Percentiles rank a stretch among this genome's conserved stretches.
Evolutionary conservation across 768 basidiomycete species (phyloP).

Genomic region (Lentinula lateritia): DNA sequence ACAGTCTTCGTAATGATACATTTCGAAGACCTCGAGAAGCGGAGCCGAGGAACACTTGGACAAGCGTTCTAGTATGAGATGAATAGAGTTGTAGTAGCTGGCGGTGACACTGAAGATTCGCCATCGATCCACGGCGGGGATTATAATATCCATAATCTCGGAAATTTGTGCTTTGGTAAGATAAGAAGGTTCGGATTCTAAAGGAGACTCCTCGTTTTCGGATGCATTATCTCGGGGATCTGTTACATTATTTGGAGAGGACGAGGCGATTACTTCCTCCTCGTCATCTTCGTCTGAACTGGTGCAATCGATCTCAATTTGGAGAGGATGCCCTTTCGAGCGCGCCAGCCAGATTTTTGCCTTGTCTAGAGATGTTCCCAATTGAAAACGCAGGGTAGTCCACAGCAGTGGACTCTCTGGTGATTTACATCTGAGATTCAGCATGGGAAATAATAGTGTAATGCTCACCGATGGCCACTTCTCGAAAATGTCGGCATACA

Average conservation of each 20-base stretch:
- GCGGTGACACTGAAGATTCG: conserved; percentile 21
- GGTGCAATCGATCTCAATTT: conserved; percentile 18
- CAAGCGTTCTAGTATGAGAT: conserved; percentile 18
- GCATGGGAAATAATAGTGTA: not conserved
- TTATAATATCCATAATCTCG: conserved; percentile 14
- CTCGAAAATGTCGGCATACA: conserved; percentile 37
- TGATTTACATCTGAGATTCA: not conserved
- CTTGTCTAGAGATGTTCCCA: conserved; percentile 18
- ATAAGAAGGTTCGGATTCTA: not conserved
- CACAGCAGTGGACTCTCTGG: conserved; percentile 30
- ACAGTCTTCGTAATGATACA: conserved; percentile 53
- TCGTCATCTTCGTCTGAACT: not conserved
- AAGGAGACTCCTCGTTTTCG: not conserved
- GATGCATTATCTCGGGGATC: not conserved
- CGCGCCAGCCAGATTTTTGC: conserved; percentile 23
- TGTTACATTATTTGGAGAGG: conserved; percentile 3
- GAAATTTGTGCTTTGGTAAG: conserved; percentile 1
- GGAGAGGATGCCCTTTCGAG: conserved; percentile 21
- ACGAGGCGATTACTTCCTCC: conserved; percentile 20
- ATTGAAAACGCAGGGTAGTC: conserved; percentile 28
- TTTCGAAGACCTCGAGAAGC: conserved; percentile 31
- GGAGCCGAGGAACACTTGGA: conserved; percentile 15
- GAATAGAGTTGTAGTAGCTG: conserved; percentile 16
- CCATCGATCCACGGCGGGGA: conserved; percentile 19
- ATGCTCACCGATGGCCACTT: conserved; percentile 20